Percentiles rank a stretch among this genome's conserved stretches.
Evolutionary conservation across 805 yeast genomes (phyloP).

Genomic region (Sugiyamaella lignohabitans): DNA sequence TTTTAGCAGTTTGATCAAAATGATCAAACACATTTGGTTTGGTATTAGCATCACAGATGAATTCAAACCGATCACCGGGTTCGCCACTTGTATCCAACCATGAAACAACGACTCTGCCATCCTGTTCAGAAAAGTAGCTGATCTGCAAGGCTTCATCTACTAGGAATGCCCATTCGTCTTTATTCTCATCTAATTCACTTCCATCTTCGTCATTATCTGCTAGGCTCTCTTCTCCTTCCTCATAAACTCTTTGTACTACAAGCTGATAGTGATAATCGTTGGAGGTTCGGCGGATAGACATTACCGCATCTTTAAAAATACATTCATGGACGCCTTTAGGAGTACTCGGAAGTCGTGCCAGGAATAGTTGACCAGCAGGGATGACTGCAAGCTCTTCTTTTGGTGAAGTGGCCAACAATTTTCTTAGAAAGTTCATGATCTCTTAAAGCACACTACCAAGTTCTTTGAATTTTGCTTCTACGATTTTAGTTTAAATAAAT

Average conservation of each 20-base stretch:
- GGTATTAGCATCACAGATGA: slow-evolving; percentile 59
- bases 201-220: slow-evolving; percentile 47
- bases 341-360: slow-evolving; percentile 66
- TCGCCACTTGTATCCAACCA: slow-evolving; percentile 90
- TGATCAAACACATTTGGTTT: slow-evolving; percentile 41
- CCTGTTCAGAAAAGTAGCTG: slow-evolving; percentile 42
- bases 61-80: slow-evolving; percentile 75
- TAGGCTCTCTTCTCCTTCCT: slow-evolving; percentile 56
- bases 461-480: no score
- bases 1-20: slow-evolving; percentile 56
- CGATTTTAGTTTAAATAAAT: no score
- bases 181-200: slow-evolving; percentile 36
- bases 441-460: no score
- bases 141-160: slow-evolving; percentile 57
- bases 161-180: slow-evolving; percentile 67
- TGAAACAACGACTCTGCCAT: slow-evolving; percentile 52
- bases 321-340: slow-evolving; percentile 81
- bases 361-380: slow-evolving; percentile 72
- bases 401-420: slow-evolving; percentile 18
- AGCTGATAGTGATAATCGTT: slow-evolving; percentile 63
- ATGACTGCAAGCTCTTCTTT: slow-evolving; percentile 55
- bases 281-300: slow-evolving; percentile 62
- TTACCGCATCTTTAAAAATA: slow-evolving; percentile 67
- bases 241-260: slow-evolving; percentile 59
- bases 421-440: slow-evolving; percentile 27